A percentile compares a stretch with the other conserved stretches of the same genome.
These are phyloP conservation scores for Trypanosoma lewisi DNA, from an alignment of 208 protist species.

Conservation along the genomic window DNA sequence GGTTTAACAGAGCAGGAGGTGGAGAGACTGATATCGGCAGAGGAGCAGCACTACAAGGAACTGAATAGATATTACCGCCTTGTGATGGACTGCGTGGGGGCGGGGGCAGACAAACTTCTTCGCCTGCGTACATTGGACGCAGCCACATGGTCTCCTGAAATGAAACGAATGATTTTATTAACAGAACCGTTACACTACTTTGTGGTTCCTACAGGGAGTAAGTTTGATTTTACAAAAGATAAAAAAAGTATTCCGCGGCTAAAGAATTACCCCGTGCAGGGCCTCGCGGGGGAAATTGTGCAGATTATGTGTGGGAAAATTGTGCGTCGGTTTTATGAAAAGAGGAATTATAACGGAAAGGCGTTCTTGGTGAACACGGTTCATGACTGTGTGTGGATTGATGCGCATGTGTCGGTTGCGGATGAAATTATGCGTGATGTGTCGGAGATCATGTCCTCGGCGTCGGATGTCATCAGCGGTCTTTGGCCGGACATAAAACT, in stretches of 20 bases:
- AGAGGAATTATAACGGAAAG: slow-evolving; percentile 71
- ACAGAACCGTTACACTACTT: slow-evolving; percentile 86
- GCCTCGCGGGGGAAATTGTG: slow-evolving; percentile 87
- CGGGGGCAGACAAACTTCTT: slow-evolving; percentile 68
- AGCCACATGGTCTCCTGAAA: slow-evolving; percentile 46
- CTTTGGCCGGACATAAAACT: slow-evolving; percentile 86
- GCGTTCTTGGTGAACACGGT: slow-evolving; percentile 91
- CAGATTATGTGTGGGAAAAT: slow-evolving; percentile 90
- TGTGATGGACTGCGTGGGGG: slow-evolving; percentile 76
- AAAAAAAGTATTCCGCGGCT: slow-evolving; percentile 74
- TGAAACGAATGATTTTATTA: slow-evolving; percentile 72
- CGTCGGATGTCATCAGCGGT: slow-evolving; percentile 63
- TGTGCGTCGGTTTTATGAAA: slow-evolving; percentile 74
- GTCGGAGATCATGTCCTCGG: slow-evolving; percentile 63
- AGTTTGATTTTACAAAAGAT: slow-evolving; percentile 86
- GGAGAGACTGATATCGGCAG: slow-evolving; percentile 76
- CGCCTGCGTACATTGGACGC: slow-evolving; percentile 74
- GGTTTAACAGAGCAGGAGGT: slow-evolving; percentile 86
- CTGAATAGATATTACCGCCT: slow-evolving; percentile 77
- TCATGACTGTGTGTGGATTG: slow-evolving; percentile 92
- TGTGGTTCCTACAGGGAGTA: slow-evolving; percentile 83
- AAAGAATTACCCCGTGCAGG: slow-evolving; percentile 93
- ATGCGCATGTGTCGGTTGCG: slow-evolving; percentile 76
- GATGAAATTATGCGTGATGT: slow-evolving; percentile 76
- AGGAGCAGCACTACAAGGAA: slow-evolving; percentile 87